Conservation (phyloP, 1,139 yeast species). For the Pichia sp. region DNA sequence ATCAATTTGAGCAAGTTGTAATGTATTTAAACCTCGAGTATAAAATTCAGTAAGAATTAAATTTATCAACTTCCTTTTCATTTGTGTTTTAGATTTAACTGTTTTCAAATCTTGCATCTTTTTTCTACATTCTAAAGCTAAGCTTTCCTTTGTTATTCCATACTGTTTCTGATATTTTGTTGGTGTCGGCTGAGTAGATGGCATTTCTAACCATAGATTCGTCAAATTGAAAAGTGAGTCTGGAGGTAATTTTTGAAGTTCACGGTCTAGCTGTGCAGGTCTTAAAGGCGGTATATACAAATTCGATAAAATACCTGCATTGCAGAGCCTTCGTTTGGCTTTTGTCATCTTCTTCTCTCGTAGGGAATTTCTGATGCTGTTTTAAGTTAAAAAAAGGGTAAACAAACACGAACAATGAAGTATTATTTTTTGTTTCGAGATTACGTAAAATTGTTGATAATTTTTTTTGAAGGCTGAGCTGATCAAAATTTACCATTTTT, state of each 20-base stretch:
- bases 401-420: no score
- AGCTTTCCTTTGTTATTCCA: constrained; percentile 16
- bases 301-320: constrained; percentile 28
- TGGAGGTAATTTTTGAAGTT: constrained; percentile 22
- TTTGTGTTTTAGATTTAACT: constrained; percentile 13
- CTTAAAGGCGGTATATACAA: constrained; percentile 26
- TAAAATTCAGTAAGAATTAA: constrained; percentile 49
- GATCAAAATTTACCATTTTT: neutral
- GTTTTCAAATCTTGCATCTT: constrained; percentile 13
- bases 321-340: constrained; percentile 8
- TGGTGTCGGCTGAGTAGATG: constrained; percentile 25
- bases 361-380: no score
- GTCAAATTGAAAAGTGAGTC: constrained; percentile 27
- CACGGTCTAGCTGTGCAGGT: constrained; percentile 20
- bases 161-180: constrained; percentile 14
- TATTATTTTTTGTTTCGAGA: no score
- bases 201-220: constrained; percentile 27
- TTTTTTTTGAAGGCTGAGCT: neutral
- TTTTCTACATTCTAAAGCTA: constrained; percentile 15
- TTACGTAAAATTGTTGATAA: constrained; percentile 4
- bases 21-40: constrained; percentile 55
- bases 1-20: constrained; percentile 69
- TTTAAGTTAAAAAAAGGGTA: no score
- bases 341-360: constrained; percentile 3
- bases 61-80: constrained; percentile 44